Evolutionary conservation across 768 basidiomycete species (phyloP), one percentile per base, ranked within the genome.

Genomic region (Glaciozyma martinii): DNA sequence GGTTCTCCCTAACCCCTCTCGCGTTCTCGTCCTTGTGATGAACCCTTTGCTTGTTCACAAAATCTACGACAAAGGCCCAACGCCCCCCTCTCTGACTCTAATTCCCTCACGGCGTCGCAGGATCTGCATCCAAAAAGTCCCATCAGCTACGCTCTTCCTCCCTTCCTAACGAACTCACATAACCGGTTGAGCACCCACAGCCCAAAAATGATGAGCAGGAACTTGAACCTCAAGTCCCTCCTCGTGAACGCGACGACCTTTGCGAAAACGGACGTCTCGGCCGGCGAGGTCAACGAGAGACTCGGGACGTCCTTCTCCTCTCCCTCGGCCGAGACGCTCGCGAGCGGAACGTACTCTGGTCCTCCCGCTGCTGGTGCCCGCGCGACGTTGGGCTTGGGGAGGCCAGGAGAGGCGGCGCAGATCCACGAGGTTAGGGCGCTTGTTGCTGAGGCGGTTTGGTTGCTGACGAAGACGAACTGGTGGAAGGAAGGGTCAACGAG

Each of bases 371-470:
- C 40, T 7, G 74, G 42, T 50, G 33, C 29, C 18, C 64, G 58
- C n/a, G 21, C 67, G 61, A 46, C 70, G 55, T n/a, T 59, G 4
- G 65, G 71, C 61, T 75, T 75, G 21, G 72, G 71, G 59, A 76
- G 55, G 0, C 37, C 10, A 13, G 55, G 33, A 10, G 23, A 21
- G 9, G 9, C 76, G n/a, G 78, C 77, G 49, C 79, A 78, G 29
- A 79, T 67, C 71, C 76, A 77, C 30, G 77, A 78, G 12, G 90
- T 89, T 57, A 93, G 77, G 57, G 86, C 81, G 13, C 82, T 82
- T 2, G 87, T 89, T 29, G 90, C 89, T 71, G 82, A 81, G 15
- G 89, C 84, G 57, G 89, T 84, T 66, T 82, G 82, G 75, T 92
- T 82, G 63, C 83, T 87, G 40, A 93, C 74, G 76, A 85, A 93